A percentile compares a stretch with the other conserved stretches of the same genome.
Evolutionary conservation across 148 eudicot species (phyloP).

Genomic region (Selenicereus undatus): DNA sequence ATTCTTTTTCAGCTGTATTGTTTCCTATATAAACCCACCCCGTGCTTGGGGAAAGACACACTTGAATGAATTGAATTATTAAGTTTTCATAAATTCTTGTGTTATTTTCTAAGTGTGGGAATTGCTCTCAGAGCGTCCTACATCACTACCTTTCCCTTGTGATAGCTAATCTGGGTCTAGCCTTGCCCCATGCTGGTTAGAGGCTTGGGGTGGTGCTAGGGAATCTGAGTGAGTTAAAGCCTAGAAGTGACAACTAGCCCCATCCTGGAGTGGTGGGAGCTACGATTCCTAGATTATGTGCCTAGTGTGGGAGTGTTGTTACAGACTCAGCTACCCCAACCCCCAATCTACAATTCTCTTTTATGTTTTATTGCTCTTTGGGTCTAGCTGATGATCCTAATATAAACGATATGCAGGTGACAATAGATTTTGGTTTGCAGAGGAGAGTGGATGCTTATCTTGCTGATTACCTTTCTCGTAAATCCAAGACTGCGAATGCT

Average conservation of each 20-base stretch:
- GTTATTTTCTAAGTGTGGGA: too few relatives aligned
- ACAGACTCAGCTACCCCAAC: not conserved
- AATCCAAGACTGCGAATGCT: conserved; percentile 43
- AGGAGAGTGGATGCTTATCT: conserved; percentile 68
- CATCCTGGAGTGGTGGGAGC: conserved; percentile 2
- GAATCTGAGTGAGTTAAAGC: not conserved
- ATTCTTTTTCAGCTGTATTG: too few relatives aligned
- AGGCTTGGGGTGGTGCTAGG: conserved; percentile 2
- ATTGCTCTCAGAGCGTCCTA: too few relatives aligned
- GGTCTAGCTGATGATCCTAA: conserved; percentile 15
- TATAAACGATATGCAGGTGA: conserved; percentile 48
- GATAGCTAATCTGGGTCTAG: not conserved
- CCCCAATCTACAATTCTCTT: not conserved
- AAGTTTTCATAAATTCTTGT: too few relatives aligned
- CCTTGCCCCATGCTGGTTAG: not conserved
- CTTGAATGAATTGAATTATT: too few relatives aligned
- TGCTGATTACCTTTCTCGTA: conserved; percentile 55
- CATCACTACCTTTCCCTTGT: not conserved
- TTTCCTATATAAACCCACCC: too few relatives aligned
- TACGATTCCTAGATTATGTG: not conserved
- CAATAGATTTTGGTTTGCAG: conserved; percentile 55
- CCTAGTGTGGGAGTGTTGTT: not conserved
- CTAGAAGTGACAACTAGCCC: not conserved
- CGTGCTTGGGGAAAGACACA: too few relatives aligned
- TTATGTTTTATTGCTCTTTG: not conserved